These are phyloP conservation scores for Mycena sanguinolenta DNA, from an alignment of 768 basidiomycete genomes.

Conservation along the genomic window DNA sequence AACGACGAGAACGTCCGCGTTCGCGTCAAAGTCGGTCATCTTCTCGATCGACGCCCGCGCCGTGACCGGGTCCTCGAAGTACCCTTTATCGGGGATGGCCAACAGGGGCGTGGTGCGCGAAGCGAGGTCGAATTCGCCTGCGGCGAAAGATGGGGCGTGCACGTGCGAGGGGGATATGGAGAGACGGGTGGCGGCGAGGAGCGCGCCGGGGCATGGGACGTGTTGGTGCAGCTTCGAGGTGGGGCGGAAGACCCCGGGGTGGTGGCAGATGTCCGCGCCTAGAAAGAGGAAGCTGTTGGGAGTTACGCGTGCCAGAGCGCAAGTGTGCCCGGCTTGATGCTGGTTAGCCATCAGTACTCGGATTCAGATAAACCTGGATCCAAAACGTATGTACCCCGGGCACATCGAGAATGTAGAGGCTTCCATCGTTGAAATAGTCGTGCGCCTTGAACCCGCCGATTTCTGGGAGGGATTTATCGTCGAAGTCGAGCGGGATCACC, in stretches of 20 bases:
- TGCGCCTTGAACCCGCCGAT: conserved; percentile 36
- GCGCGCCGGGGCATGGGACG: conserved; percentile 28
- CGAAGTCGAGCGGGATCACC: conserved; percentile 31
- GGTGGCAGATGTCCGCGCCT: conserved; percentile 39
- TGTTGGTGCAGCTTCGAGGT: conserved; percentile 33
- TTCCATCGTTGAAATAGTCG: conserved; percentile 43
- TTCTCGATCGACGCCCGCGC: conserved; percentile 29
- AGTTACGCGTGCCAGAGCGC: conserved; percentile 40
- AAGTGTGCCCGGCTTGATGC: conserved; percentile 39
- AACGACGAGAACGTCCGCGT: conserved; percentile 36
- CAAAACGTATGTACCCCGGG: too few species aligned
- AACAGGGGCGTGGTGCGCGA: conserved; percentile 22
- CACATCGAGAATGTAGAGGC: conserved; percentile 40
- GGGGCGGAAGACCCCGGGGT: conserved; percentile 39
- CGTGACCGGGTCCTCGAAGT: conserved; percentile 20
- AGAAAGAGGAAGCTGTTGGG: conserved; percentile 39
- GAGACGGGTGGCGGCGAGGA: neutral
- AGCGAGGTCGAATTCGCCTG: conserved; percentile 20
- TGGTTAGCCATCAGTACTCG: too few species aligned
- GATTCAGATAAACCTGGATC: too few species aligned
- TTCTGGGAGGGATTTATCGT: conserved; percentile 22
- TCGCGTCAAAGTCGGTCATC: conserved; percentile 36
- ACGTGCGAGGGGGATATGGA: conserved; percentile 43
- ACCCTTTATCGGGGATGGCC: conserved; percentile 16
- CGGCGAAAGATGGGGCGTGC: conserved; percentile 10